These are phyloP conservation scores for Verticillium nonalfalfae DNA, from an alignment of 2,329 filamentous ascomycete species.

Conservation along the genomic window DNA sequence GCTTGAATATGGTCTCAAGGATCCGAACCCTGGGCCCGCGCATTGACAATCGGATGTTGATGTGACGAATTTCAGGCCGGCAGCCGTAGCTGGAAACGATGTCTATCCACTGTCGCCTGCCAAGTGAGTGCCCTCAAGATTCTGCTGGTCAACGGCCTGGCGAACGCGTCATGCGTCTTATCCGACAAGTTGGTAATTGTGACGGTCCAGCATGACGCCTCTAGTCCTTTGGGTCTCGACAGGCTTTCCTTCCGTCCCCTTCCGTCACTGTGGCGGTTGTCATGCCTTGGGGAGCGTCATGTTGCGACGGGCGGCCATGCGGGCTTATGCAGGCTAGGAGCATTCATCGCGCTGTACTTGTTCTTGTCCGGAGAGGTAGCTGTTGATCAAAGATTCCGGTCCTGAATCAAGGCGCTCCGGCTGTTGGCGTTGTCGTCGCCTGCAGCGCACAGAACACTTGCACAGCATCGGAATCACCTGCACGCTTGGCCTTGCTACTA, in stretches of 20 bases:
- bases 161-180: neutral
- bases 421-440: neutral
- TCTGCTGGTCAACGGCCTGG: neutral
- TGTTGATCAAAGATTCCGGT: neutral
- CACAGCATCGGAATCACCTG: neutral
- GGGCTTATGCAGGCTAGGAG: neutral
- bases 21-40: neutral
- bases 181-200: neutral
- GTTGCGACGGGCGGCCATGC: neutral
- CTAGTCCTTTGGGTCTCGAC: neutral
- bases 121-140: neutral
- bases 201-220: neutral
- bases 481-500: neutral
- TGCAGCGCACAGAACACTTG: neutral
- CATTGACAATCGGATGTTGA: neutral
- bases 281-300: neutral
- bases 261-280: neutral
- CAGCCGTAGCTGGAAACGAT: neutral
- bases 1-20: neutral
- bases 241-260: neutral
- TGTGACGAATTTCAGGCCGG: neutral
- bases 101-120: neutral
- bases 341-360: neutral
- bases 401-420: neutral
- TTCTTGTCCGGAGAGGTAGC: neutral